These are phyloP conservation scores for Phytophthora hybrid DNA, from an alignment of 352 stramenopile species.

Conservation along the genomic window DNA sequence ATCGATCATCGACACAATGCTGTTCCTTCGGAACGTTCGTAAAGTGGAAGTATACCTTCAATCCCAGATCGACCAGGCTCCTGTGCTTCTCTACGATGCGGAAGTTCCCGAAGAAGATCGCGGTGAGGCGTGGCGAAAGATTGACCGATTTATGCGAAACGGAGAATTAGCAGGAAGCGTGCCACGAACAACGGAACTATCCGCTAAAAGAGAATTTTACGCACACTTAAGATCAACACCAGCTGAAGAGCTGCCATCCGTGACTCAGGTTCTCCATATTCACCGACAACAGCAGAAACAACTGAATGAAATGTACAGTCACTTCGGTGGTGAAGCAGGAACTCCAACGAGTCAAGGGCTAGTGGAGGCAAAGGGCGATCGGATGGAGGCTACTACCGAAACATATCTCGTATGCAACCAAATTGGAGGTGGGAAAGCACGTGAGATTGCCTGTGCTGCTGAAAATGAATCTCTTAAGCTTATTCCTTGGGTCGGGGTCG, in stretches of 20 bases:
- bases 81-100: constrained; percentile 69
- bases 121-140: constrained; percentile 67
- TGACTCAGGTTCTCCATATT: constrained; percentile 70
- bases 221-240: constrained; percentile 53
- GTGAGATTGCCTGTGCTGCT: constrained; percentile 75
- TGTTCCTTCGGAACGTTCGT: constrained; percentile 93
- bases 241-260: constrained; percentile 58
- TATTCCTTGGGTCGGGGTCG: constrained; percentile 91
- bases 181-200: constrained; percentile 23
- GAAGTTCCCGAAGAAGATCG: constrained; percentile 71
- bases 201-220: constrained; percentile 72
- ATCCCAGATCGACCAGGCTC: constrained; percentile 45
- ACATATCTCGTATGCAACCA: constrained; percentile 91
- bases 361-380: neutral
- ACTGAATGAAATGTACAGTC: constrained; percentile 35
- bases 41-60: constrained; percentile 90
- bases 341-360: constrained; percentile 13
- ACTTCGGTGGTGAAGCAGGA: constrained; percentile 24
- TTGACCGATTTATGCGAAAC: constrained; percentile 67
- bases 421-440: constrained; percentile 81
- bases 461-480: constrained; percentile 84
- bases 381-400: constrained; percentile 47
- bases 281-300: constrained; percentile 43
- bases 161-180: constrained; percentile 9
- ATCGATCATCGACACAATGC: constrained; percentile 82